Conservation (phyloP, 1,139 yeast genomes). For the Fermentozyma sake region DNA sequence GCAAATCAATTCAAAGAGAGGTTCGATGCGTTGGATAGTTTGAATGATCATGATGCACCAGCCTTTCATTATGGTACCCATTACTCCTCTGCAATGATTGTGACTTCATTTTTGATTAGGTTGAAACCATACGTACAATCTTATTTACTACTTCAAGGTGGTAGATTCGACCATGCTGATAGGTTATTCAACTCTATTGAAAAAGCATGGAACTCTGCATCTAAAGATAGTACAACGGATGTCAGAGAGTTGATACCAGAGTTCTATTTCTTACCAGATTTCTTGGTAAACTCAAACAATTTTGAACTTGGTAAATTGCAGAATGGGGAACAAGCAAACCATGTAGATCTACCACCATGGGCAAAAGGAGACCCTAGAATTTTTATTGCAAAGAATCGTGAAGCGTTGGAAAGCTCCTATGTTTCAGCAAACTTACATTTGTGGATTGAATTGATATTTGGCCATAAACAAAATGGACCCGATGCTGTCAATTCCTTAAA, state of each 20-base stretch:
- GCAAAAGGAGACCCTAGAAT: conserved; percentile 68
- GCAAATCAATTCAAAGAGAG: conserved; percentile 63
- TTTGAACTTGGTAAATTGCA: conserved; percentile 69
- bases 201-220: conserved; percentile 76
- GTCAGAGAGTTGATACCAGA: conserved; percentile 85
- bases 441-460: conserved; percentile 85
- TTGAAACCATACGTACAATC: conserved; percentile 77
- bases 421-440: conserved; percentile 69
- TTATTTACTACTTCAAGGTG: conserved; percentile 74
- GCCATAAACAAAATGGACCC: conserved; percentile 68
- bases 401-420: conserved; percentile 76
- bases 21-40: conserved; percentile 58
- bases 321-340: conserved; percentile 50
- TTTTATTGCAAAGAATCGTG: conserved; percentile 69
- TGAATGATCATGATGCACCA: conserved; percentile 49
- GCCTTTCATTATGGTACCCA: conserved; percentile 92
- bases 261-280: conserved; percentile 76
- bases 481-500: conserved; percentile 63
- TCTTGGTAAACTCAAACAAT: conserved; percentile 56
- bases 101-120: conserved; percentile 70
- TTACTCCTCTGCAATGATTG: conserved; percentile 90
- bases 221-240: conserved; percentile 76
- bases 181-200: conserved; percentile 67
- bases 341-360: conserved; percentile 79
- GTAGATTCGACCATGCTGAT: conserved; percentile 84